Base-by-base conservation (phyloP, 306 rosid genomes). In the Dicorynia guianensis region DNA sequence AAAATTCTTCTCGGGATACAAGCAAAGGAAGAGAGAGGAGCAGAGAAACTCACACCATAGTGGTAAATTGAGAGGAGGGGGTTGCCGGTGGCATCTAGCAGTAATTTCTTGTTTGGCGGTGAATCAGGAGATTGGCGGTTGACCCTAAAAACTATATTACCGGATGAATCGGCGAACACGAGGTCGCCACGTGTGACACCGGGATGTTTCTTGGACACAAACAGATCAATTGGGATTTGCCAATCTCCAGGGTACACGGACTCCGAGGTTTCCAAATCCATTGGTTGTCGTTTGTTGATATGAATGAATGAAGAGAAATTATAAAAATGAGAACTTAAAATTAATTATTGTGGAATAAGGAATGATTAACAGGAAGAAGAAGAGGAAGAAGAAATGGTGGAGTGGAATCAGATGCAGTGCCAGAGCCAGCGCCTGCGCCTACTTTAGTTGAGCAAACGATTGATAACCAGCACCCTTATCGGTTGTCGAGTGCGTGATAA, bases 141-240 rank as follows among this genome's bases (percentile, higher is more conserved):
- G 79, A 90, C 80, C 57, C 36, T 82, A 80, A 73, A 92, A 75
- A 89, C 70, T 54, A 78, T 72, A 65, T 75, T 67, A 13, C 77
- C 85, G 33, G 80, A 75, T 6, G 87, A 64, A 70, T 87, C 87
- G 14, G 89, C 44, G 73, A 95, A 87, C 3, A 87, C 69, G 34
- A 86, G 88, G 47, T 77, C 76, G 69, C 96, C 96, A 74, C 65
- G 81, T 72, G 85, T 68, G 10, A 76, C 68, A 43, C 86, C 85
- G 0, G 81, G 81, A 70, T 80, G 97, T 50, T 89, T 85, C 63
- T 87, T 89, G 80, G 95, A 88, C 57, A 89, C 91, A 49, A 95
- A 92, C 3, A 90, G 90, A 80, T 95, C 98, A 36, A 90, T 62
- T 9, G 98, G 88, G 74, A 95, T 95, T 52, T 77, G 83, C 1